Conservation (phyloP, 805 yeast species). For the Teunomyces lycoperdinae region DNA sequence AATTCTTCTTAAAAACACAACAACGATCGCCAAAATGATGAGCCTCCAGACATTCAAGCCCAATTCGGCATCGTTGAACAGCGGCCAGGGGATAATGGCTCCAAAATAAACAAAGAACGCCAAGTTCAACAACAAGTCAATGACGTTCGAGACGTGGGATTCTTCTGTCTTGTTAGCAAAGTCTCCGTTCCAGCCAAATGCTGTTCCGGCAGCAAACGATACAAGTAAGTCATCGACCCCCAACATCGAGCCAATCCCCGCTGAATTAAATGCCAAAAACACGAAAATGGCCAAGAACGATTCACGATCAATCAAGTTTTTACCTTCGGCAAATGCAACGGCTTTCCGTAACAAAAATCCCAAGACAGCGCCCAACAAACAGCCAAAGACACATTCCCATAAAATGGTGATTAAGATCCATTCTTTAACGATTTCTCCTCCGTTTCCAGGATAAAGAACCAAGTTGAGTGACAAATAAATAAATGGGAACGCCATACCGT, state of each 20-base stretch:
- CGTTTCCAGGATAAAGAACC: constrained; percentile 62
- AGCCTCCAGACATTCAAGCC: constrained; percentile 81
- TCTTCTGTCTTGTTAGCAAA: constrained; percentile 80
- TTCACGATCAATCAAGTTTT: constrained; percentile 77
- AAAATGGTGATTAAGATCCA: constrained; percentile 76
- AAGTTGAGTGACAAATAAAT: constrained; percentile 67
- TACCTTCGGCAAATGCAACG: constrained; percentile 69
- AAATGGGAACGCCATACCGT: constrained; percentile 95
- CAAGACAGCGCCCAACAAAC: constrained; percentile 65
- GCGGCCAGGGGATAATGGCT: constrained; percentile 85
- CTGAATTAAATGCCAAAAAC: constrained; percentile 76
- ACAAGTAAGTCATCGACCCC: constrained; percentile 89
- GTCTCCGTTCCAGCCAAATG: constrained; percentile 93
- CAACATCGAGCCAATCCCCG: constrained; percentile 83
- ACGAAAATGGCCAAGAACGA: constrained; percentile 84
- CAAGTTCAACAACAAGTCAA: constrained; percentile 77
- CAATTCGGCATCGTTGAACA: constrained; percentile 57
- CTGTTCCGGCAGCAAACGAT: constrained; percentile 89
- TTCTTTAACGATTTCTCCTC: constrained; percentile 68
- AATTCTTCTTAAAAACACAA: constrained; percentile 72
- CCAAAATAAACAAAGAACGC: constrained; percentile 90
- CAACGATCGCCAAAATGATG: constrained; percentile 67
- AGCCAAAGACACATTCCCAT: constrained; percentile 81
- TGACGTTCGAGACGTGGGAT: constrained; percentile 84
- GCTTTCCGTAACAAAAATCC: constrained; percentile 72